Conservation (phyloP, 768 basidiomycete species). For the Hygrophorus russula region DNA sequence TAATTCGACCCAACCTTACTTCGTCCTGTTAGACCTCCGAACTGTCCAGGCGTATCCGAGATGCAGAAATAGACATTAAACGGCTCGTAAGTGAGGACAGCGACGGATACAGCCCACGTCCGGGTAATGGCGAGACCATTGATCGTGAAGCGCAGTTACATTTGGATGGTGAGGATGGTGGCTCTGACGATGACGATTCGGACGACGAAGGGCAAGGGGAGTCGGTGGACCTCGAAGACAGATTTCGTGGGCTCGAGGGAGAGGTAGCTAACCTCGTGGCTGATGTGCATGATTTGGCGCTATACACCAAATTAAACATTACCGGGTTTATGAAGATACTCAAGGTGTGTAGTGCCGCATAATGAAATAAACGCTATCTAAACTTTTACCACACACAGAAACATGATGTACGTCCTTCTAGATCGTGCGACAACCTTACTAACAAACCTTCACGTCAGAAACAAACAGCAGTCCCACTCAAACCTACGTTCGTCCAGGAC, state of each 20-base stretch:
- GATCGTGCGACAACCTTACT: background rate
- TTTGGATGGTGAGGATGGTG: constrained; percentile 42
- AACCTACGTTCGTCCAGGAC: constrained; percentile 79
- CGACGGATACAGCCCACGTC: background rate
- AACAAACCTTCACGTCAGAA: constrained; percentile 43
- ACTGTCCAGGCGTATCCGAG: constrained; percentile 67
- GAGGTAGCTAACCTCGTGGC: constrained; percentile 93
- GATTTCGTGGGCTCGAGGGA: constrained; percentile 82
- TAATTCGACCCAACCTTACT: background rate
- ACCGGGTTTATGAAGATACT: constrained; percentile 99
- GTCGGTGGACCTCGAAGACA: constrained; percentile 70
- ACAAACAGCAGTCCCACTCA: constrained; percentile 77
- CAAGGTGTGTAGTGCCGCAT: constrained; percentile 41
- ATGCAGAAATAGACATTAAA: constrained; percentile 74
- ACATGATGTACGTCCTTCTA: constrained; percentile 61
- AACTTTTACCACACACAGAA: constrained; percentile 38
- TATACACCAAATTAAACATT: constrained; percentile 94
- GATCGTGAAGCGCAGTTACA: constrained; percentile 52
- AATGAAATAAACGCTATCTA: background rate
- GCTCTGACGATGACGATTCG: constrained; percentile 57
- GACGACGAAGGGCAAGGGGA: constrained; percentile 31
- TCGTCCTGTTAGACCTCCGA: constrained; percentile 55
- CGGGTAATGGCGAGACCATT: constrained; percentile 9
- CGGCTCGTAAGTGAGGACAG: constrained; percentile 56
- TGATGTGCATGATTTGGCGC: constrained; percentile 80